Conservation (phyloP, 352 stramenopile genomes). For the Phytophthora capsici region DNA sequence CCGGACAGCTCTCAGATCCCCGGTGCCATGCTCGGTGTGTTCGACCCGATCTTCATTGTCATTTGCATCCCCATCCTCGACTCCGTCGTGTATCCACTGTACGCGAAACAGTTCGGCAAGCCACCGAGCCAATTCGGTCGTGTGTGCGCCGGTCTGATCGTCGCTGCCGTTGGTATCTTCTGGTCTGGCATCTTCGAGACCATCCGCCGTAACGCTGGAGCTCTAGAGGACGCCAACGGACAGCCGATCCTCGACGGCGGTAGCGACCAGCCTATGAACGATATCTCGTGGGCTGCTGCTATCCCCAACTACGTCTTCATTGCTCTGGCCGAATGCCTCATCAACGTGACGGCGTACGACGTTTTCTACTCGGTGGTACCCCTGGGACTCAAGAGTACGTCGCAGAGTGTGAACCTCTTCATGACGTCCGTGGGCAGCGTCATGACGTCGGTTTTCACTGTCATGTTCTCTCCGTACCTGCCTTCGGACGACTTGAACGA, state of each 20-base stretch:
- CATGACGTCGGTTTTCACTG: slow-evolving; percentile 68
- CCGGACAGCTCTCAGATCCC: slow-evolving; percentile 52
- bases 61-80: slow-evolving; percentile 47
- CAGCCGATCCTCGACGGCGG: slow-evolving; percentile 43
- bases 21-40: slow-evolving; percentile 55
- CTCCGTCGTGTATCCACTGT: slow-evolving; percentile 44
- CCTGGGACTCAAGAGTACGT: slow-evolving; percentile 58
- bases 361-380: slow-evolving; percentile 68
- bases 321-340: slow-evolving; percentile 58
- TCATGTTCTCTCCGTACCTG: slow-evolving; percentile 69
- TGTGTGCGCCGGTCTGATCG: slow-evolving; percentile 28
- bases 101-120: slow-evolving; percentile 36
- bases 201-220: slow-evolving; percentile 51
- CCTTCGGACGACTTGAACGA: slow-evolving; percentile 63
- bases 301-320: slow-evolving; percentile 68
- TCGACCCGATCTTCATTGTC: slow-evolving; percentile 49
- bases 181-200: slow-evolving; percentile 52
- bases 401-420: slow-evolving; percentile 64
- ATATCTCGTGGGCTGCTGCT: slow-evolving; percentile 54
- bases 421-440: slow-evolving; percentile 66
- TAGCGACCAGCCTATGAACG: slow-evolving; percentile 59
- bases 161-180: slow-evolving; percentile 38
- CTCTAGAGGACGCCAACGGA: slow-evolving; percentile 39
- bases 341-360: slow-evolving; percentile 70
- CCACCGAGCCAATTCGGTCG: slow-evolving; percentile 39